These are phyloP conservation scores for Paramecium bursaria DNA, from an alignment of 73 alveolate species.

Conservation along the genomic window DNA sequence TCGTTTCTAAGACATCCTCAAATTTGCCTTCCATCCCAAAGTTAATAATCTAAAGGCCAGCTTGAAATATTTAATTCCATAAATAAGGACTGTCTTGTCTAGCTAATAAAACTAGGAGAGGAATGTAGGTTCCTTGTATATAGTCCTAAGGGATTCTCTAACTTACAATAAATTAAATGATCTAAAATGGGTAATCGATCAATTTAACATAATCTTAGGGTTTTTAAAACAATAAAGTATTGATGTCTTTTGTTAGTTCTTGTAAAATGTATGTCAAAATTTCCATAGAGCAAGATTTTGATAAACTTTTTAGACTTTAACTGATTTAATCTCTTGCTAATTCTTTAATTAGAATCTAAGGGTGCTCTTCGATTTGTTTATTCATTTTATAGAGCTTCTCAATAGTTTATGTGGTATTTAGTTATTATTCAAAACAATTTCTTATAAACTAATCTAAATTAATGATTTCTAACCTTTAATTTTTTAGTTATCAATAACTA, in stretches of 20 bases:
- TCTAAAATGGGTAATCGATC: constrained; percentile 45
- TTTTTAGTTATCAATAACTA: constrained; percentile 10
- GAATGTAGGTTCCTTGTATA: background rate
- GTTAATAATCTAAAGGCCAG: background rate
- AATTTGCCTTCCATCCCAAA: constrained; percentile 13
- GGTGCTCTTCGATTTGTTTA: background rate
- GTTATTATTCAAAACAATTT: constrained; percentile 30
- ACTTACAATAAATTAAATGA: constrained; percentile 1
- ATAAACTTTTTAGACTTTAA: constrained; percentile 6
- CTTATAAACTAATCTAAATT: constrained; percentile 31
- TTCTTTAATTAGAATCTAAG: constrained; percentile 3
- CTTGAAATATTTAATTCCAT: constrained; percentile 43
- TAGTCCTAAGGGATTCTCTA: constrained; percentile 9
- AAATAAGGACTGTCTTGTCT: constrained; percentile 40
- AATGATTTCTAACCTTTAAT: constrained; percentile 16
- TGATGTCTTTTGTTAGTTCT: background rate
- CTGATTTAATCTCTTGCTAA: constrained; percentile 12
- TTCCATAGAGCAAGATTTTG: background rate
- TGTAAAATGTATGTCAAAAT: background rate
- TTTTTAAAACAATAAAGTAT: background rate
- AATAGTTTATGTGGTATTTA: background rate
- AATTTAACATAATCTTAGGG: constrained; percentile 17
- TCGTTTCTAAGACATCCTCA: background rate
- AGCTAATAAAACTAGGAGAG: constrained; percentile 16
- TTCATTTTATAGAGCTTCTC: background rate